A percentile compares a stretch with the other conserved stretches of the same genome.
These are phyloP conservation scores for Alloteropsis semialata DNA, from an alignment of 176 grass and related monocot species.

Conservation along the genomic window DNA sequence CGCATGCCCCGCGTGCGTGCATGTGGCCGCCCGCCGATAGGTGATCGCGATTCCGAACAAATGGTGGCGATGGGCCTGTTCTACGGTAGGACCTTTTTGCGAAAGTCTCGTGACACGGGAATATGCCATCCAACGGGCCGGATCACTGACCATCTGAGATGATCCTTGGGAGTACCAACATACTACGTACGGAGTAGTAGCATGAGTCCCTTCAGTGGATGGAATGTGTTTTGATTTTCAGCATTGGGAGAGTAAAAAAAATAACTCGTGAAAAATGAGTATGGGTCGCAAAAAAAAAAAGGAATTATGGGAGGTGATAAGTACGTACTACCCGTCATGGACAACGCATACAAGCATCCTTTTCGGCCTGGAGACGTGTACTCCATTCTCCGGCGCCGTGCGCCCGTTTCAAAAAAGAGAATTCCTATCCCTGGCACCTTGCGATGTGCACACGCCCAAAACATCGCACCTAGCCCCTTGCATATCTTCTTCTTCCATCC, in stretches of 20 bases:
- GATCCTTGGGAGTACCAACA: background rate
- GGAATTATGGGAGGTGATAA: too few relatives aligned
- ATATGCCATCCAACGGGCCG: too few relatives aligned
- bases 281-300: background rate
- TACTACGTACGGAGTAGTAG: too few relatives aligned
- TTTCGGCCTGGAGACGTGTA: background rate
- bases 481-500: too few relatives aligned
- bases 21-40: background rate
- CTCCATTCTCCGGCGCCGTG: background rate
- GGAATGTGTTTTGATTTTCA: too few relatives aligned
- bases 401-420: background rate
- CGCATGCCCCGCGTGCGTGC: background rate
- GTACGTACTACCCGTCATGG: background rate
- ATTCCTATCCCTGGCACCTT: too few relatives aligned
- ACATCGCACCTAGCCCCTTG: background rate
- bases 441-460: background rate
- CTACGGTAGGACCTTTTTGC: too few relatives aligned
- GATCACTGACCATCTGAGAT: too few relatives aligned
- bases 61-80: background rate
- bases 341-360: background rate
- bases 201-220: too few relatives aligned
- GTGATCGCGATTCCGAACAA: background rate
- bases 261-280: background rate
- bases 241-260: too few relatives aligned
- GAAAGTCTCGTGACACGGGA: too few relatives aligned